Conservation (phyloP, 2,329 filamentous ascomycete species). For the Colletotrichum musae region DNA sequence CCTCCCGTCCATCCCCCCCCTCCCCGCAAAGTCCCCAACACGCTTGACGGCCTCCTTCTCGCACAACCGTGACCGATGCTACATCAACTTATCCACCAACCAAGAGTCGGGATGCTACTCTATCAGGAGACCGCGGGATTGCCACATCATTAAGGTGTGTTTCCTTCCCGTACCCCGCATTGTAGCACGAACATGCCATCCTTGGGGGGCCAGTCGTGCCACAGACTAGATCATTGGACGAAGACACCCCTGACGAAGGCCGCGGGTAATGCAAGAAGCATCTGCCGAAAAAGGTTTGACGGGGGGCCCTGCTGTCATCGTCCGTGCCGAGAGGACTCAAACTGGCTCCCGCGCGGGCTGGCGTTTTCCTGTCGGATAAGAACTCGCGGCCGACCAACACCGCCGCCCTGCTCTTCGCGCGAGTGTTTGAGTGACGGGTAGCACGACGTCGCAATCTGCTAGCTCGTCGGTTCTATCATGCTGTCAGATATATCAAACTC, state of each 20-base stretch:
- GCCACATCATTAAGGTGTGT: constrained; percentile 4
- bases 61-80: background rate
- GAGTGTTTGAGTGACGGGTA: background rate
- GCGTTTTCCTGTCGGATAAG: background rate
- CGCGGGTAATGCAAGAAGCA: constrained; percentile 10
- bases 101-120: background rate
- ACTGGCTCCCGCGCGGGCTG: background rate
- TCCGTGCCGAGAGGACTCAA: constrained; percentile 11
- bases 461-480: background rate
- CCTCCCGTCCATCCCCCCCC: background rate
- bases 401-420: background rate
- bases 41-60: background rate
- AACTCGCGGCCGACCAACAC: background rate
- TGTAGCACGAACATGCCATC: constrained; percentile 11
- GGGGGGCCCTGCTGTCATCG: background rate
- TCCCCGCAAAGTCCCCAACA: background rate
- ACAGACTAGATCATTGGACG: constrained; percentile 17
- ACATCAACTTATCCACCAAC: background rate
- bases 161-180: constrained; percentile 12
- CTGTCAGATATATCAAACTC: background rate
- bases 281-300: constrained; percentile 21
- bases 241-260: background rate
- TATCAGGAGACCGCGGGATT: background rate
- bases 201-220: background rate
- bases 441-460: constrained; percentile 12